Base-by-base conservation (phyloP, 164 flowering plant species). In the Piper longum region DNA sequence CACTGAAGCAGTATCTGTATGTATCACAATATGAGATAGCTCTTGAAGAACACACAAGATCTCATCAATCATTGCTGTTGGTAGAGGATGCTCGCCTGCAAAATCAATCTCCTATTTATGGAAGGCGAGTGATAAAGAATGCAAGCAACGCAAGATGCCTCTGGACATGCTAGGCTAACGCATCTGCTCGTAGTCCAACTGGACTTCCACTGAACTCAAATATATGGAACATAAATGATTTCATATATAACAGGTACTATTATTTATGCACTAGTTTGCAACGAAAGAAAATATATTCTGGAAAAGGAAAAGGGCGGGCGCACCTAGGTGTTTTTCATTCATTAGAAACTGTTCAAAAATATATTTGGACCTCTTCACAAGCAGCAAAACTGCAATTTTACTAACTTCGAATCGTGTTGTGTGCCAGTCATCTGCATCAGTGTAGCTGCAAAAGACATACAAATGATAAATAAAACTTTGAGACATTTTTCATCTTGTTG, bases 241-340 rank as follows among this genome's bases (percentile, higher is more conserved):
- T 54, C n/a, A 1, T 13, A 54, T 13, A 54, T 54, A 54, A 17
- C 56, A 54, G n/a, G 14, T 54, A 13, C 56, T 54, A 26, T 54
- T 54, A 54, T 54, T 54, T 4, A 5, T 54, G 12, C 7, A n/a
- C 19, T 3, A 18, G 39, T 9, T 3, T 57, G 17, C 26, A 36
- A 26, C 36, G 3, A 18, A 18, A 18, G 40, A n/a, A 18, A 4
- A 19, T 57, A 17, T 18, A 18, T 57, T 7, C 19, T 18, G 36
- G 18, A n/a, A 41, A 6, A 43, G 42, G 19, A 41, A 42, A 41
- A 60, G 42, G 52, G 13, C 66, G 42, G 52, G 13, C 66, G 11
- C 66, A 95, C 99, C 99, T 66, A 85, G 56, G 48, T 82, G 79
- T 69, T 78, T 85, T 73, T 87, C 93, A 67, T 95, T 92, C 13